Evolutionary conservation across 1,284 basidiomycete genomes (phyloP), one percentile per base, ranked within the genome.

Genomic region (Papiliotrema flavescens): DNA sequence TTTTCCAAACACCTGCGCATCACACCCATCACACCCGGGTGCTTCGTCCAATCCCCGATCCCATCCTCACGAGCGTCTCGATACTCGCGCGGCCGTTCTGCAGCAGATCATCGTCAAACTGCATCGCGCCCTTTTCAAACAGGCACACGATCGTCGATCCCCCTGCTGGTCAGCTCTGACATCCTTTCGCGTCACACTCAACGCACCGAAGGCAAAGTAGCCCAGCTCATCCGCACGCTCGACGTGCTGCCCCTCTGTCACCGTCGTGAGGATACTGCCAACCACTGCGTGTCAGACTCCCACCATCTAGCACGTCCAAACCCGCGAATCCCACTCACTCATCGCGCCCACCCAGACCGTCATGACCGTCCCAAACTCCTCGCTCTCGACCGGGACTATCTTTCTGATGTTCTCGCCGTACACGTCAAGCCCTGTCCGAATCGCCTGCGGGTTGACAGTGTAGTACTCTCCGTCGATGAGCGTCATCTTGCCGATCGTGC

Each of bases 351-450:
- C 80, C 69, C 89, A 94, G 8, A 93, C 89, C 2, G 85, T 86
- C 84, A 93, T 89, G 32, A 95, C 89, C 0, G 85, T 82, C 2
- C 93, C 92, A 69, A 95, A 95, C 51, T 86, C 83, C 0, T 85
- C 84, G 58, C 85, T 90, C 59, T 94, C 85, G 51, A 95, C 92
- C 0, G 89, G 88, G 1, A 94, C 87, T 45, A 96, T 85, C 79
- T 90, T 90, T 34, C 93, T 81, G 3, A 81, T 87, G 64, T 98
- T 98, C 76, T 97, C 94, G 24, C 92, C 92, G 62, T 94, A 98
- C 3, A 98, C 90, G 65, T 98, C 94, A 23, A 98, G 78, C 17
- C 64, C 65, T 7, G 70, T 71, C 49, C 71, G 61, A 53, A 74
- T 67, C 19, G 66, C 64, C 61, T 79, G 79, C 6, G 78, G 77